Evolutionary conservation across 768 basidiomycete genomes (phyloP).

Genomic region (Amanita fuliginea): DNA sequence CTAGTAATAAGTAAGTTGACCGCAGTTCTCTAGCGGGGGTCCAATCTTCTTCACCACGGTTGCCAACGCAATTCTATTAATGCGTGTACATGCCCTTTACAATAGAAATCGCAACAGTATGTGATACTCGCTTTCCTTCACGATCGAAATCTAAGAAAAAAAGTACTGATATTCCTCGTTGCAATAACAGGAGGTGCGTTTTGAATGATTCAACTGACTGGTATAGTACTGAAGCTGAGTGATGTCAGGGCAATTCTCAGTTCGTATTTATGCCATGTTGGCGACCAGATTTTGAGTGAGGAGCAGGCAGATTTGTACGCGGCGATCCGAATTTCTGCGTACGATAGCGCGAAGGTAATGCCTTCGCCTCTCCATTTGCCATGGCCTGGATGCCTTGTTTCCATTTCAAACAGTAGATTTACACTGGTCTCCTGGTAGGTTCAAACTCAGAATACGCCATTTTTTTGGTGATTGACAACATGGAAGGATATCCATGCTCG

Average conservation of each 20-base stretch:
- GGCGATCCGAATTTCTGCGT: not conserved
- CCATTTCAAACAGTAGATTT: not conserved
- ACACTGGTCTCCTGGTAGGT: not conserved
- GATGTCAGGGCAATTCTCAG: not conserved
- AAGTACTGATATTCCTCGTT: not conserved
- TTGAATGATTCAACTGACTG: not conserved
- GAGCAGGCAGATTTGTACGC: not conserved
- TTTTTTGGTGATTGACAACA: not conserved
- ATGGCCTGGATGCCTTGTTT: not conserved
- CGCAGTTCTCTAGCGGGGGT: not conserved
- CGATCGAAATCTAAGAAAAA: not conserved
- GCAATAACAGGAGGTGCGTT: not conserved
- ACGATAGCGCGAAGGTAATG: not conserved
- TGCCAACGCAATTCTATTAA: not conserved
- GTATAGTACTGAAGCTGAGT: not conserved
- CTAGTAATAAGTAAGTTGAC: not conserved
- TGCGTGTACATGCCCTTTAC: slow-evolving; percentile 1
- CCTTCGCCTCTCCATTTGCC: not conserved
- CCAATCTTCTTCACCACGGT: not conserved
- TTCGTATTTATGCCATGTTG: not conserved
- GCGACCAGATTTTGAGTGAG: not conserved
- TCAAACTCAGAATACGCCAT: not conserved
- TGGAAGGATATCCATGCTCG: not conserved
- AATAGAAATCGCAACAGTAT: not conserved
- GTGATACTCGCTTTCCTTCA: not conserved